Base-by-base conservation (phyloP, 2,329 filamentous ascomycete species). In the Cryoendolithus antarcticus region DNA sequence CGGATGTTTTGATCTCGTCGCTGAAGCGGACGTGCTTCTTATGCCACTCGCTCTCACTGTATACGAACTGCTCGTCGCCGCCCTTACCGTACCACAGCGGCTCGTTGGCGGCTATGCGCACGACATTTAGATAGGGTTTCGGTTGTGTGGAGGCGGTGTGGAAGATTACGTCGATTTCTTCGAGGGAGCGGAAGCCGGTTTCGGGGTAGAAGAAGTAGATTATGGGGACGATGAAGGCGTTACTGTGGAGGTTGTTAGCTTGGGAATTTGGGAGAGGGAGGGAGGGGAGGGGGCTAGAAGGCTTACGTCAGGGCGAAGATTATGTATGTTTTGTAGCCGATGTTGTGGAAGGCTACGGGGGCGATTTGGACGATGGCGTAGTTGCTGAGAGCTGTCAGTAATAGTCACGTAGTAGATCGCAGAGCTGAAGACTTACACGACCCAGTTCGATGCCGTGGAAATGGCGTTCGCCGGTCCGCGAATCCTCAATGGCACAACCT, bases 121-220 rank as follows among this genome's bases (percentile, higher is more conserved):
- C 68, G 3, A 71, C 62, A 11, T 64, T 53, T 45, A 73, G 70
- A 37, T 68, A 54, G 13, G 60, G 67, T 19, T 56, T 61, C 2
- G 68, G 69, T 44, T 73, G 72, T 13, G 45, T 44, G 15, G 48
- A 48, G 9, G 57, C 54, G 21, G 48, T 39, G 54, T 65, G 65
- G 64, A 81, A 80, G 47, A 83, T 77, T 41, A 73, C 67, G 51
- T 84, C 79, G 59, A 84, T 75, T 55, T 83, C 79, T 57, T 83
- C 79, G 27, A 82, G 64, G 9, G 57, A 59, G 31, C 53, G 50
- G 40, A 67, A 69, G 7, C 71, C 72, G 2, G 73, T 77, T 50
- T 77, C 74, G 0, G 73, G 74, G 54, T 74, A 76, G 63, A 76
- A 74, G 58, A 75, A 71, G 59, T 74, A 77, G 35, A 72, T 67